A percentile compares a stretch with the other conserved stretches of the same genome.
These are phyloP conservation scores for Neocallimastix lanati DNA, from an alignment of 192 early-diverging fungal genomes.

Conservation along the genomic window DNA sequence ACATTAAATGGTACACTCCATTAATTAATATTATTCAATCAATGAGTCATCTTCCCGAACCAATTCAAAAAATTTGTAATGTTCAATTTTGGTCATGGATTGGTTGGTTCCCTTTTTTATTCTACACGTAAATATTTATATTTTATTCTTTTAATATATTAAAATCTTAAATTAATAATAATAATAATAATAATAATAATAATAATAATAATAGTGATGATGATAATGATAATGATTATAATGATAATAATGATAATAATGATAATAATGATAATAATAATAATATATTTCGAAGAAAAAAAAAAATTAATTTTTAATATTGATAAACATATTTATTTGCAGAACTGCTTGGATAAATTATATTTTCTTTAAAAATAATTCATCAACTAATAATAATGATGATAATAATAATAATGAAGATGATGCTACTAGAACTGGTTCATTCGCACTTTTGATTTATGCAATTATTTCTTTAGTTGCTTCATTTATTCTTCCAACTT, in stretches of 20 bases:
- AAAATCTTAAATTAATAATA: too few species aligned
- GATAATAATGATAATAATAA: too few species aligned
- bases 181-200: too few species aligned
- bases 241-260: too few species aligned
- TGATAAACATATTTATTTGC: too few species aligned
- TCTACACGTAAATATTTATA: constrained; percentile 53
- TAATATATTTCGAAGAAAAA: too few species aligned
- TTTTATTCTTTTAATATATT: too few species aligned
- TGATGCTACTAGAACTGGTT: constrained; percentile 56
- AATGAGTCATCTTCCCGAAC: constrained; percentile 39
- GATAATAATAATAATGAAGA: constrained; percentile 3
- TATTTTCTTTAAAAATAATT: neutral
- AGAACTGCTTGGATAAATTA: constrained; percentile 40
- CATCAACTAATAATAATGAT: too few species aligned
- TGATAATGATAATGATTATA: too few species aligned
- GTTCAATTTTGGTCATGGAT: constrained; percentile 92
- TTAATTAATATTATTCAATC: constrained; percentile 16
- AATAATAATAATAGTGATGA: too few species aligned
- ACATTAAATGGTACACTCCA: constrained; percentile 10
- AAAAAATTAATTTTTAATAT: too few species aligned
- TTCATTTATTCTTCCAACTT: constrained; percentile 30
- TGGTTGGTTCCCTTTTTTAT: constrained; percentile 91
- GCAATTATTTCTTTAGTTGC: constrained; percentile 51
- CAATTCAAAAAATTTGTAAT: constrained; percentile 60
- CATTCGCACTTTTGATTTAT: constrained; percentile 65